Evolutionary conservation across 352 stramenopile genomes (phyloP).

Genomic region (Pelagophyceae sp.): DNA sequence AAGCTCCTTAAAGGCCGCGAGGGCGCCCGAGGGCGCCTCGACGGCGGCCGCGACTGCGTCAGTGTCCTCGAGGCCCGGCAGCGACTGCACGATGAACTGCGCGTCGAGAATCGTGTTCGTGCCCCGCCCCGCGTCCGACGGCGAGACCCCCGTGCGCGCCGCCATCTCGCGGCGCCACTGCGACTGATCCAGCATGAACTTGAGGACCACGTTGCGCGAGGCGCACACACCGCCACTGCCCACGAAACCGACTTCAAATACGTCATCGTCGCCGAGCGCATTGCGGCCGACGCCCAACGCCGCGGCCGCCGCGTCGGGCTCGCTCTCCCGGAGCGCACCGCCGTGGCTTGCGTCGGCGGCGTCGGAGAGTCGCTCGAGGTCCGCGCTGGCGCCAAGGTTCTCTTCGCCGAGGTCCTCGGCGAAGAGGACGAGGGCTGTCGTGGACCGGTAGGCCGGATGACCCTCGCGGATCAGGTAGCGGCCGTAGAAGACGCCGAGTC

Average conservation of each 20-base stretch:
- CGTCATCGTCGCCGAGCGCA: not conserved
- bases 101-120: not conserved
- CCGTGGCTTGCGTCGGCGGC: not conserved
- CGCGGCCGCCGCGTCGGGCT: not conserved
- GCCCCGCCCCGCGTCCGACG: no score
- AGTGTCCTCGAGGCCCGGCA: no score
- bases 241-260: not conserved
- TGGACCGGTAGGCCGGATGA: not conserved
- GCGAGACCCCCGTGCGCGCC: no score
- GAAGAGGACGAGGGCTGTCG: not conserved
- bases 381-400: no score
- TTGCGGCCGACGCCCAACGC: not conserved
- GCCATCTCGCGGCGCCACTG: not conserved
- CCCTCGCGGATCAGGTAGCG: not conserved
- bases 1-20: not conserved
- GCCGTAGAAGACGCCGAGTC: not conserved
- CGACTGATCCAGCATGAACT: not conserved
- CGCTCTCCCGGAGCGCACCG: not conserved
- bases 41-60: no score
- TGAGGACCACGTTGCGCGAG: not conserved
- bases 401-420: not conserved
- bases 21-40: no score
- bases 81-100: not conserved
- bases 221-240: not conserved
- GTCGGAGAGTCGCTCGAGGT: not conserved